phyloP scores from a whole-genome alignment of 148 eudicot genomes.

The Salicornia ramosissima region DNA sequence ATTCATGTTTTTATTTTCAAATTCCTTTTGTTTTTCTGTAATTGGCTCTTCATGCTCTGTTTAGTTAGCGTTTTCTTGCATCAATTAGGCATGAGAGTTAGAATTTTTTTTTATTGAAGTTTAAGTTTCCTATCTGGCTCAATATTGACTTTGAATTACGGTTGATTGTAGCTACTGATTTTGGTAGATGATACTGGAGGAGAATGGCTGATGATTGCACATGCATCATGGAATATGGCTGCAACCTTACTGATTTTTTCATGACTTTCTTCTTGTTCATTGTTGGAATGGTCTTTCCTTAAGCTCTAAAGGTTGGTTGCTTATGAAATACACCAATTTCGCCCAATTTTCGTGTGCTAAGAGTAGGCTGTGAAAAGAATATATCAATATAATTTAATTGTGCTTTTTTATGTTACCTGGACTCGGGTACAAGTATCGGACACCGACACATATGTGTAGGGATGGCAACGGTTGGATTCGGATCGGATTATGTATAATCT shows the following conservation, averaged over 20 bases:
- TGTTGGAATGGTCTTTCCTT: constrained; percentile 86
- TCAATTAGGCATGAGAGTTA: not conserved
- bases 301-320: constrained; percentile 73
- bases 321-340: not conserved
- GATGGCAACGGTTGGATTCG: constrained; percentile 69
- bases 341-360: not conserved
- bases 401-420: too few species aligned
- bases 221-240: constrained; percentile 95
- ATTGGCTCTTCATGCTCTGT: too few species aligned
- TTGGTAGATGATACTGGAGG: constrained; percentile 97
- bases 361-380: not conserved
- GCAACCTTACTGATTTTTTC: constrained; percentile 88
- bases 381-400: not conserved
- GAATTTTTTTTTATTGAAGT: not conserved
- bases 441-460: too few species aligned
- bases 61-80: too few species aligned
- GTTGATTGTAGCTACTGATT: constrained; percentile 67
- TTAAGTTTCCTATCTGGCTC: constrained; percentile 1
- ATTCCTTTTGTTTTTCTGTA: not conserved
- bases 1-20: too few species aligned
- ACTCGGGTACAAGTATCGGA: too few species aligned
- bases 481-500: too few species aligned
- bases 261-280: constrained; percentile 95
- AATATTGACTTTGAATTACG: not conserved
- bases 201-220: constrained; percentile 78